A percentile compares a stretch with the other conserved stretches of the same genome.
These are phyloP conservation scores for Eucalyptus microcorys DNA, from an alignment of 345 rosid species.

Conservation along the genomic window DNA sequence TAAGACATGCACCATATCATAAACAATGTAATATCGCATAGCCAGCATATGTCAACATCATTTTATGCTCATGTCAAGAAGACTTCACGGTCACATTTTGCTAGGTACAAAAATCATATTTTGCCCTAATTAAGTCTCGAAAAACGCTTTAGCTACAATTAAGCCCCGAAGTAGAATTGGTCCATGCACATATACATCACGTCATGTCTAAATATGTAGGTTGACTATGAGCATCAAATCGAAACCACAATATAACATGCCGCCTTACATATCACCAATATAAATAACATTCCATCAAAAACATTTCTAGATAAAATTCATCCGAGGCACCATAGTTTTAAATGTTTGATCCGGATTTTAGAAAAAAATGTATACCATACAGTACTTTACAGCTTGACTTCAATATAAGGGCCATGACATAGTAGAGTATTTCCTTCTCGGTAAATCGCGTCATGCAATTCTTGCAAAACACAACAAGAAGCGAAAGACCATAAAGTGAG, in stretches of 20 bases:
- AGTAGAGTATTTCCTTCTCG: background rate
- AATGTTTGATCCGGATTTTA: background rate
- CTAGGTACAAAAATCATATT: background rate
- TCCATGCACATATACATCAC: background rate
- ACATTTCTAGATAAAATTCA: background rate
- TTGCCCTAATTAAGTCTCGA: background rate
- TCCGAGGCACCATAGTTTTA: background rate
- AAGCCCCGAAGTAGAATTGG: rapidly evolving
- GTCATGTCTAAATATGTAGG: background rate
- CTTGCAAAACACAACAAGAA: background rate
- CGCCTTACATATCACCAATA: background rate
- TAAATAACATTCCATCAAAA: background rate
- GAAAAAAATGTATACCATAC: background rate
- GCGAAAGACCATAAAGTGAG: background rate
- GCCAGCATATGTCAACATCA: background rate
- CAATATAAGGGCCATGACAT: background rate
- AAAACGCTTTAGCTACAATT: background rate
- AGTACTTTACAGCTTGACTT: background rate
- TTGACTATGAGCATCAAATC: background rate
- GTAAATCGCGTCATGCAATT: background rate
- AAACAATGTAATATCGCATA: background rate
- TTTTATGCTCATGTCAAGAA: background rate
- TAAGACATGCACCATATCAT: background rate
- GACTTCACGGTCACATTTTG: background rate
- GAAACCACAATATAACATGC: background rate